Evolutionary conservation across 1,284 basidiomycete genomes (phyloP).

Genomic region (Rhodotorula mucilaginosa): DNA sequence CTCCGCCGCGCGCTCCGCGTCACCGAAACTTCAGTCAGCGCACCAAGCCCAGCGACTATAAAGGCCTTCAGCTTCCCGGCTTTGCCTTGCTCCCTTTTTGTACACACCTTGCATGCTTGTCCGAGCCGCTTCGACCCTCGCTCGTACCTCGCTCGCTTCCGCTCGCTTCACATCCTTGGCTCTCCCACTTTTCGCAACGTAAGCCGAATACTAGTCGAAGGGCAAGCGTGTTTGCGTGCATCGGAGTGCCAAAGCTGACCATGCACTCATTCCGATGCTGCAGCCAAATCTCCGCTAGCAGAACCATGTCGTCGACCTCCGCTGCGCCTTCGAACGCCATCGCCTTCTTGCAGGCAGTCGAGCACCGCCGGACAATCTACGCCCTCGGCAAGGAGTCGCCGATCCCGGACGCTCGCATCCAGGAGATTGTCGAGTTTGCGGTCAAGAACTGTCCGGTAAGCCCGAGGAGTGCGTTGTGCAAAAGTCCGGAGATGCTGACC

Average conservation of each 20-base stretch:
- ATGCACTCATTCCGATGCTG: not conserved
- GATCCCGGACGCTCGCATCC: constrained; percentile 49
- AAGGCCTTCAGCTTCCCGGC: too few relatives aligned
- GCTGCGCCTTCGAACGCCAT: not conserved
- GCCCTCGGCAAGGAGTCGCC: constrained; percentile 49
- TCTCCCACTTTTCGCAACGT: not conserved
- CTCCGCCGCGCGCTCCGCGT: too few relatives aligned
- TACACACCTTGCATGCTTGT: too few relatives aligned
- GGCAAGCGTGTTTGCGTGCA: not conserved
- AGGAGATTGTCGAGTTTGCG: constrained; percentile 50
- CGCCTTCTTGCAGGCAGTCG: constrained; percentile 31
- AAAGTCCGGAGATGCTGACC: not conserved
- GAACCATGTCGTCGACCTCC: not conserved
- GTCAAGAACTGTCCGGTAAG: constrained; percentile 51
- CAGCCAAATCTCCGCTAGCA: not conserved
- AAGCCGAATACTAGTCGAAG: not conserved
- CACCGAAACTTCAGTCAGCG: too few relatives aligned
- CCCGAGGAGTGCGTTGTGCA: not conserved
- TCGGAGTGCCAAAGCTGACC: too few relatives aligned
- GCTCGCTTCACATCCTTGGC: not conserved
- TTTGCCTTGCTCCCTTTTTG: too few relatives aligned
- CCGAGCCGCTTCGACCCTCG: not conserved
- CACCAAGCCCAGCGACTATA: too few relatives aligned
- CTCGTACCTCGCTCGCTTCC: not conserved
- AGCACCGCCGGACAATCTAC: constrained; percentile 53